phyloP scores from a whole-genome alignment of 257 asterid genomes.

The Plectranthus barbatus region DNA sequence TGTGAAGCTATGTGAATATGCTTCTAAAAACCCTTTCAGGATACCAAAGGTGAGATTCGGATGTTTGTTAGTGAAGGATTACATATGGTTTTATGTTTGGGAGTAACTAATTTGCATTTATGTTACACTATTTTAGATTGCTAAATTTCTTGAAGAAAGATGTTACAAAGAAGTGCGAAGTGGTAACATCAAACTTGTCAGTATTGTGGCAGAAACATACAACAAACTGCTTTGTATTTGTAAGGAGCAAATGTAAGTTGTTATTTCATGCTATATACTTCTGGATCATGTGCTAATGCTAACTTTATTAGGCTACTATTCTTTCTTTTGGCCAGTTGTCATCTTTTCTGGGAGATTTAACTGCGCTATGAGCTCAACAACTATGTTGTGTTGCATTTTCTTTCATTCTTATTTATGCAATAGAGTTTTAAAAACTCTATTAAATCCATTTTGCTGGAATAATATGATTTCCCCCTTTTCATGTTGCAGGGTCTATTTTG shows the following conservation, averaged over 20 bases:
- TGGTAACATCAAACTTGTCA: constrained; percentile 53
- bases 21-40: constrained; percentile 79
- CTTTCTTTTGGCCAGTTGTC: neutral
- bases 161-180: constrained; percentile 81
- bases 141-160: constrained; percentile 85
- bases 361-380: neutral
- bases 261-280: neutral
- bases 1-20: constrained; percentile 86
- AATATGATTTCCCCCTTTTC: constrained; percentile 14
- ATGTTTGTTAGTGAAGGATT: neutral
- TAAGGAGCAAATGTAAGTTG: constrained; percentile 81
- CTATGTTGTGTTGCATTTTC: neutral
- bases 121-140: constrained; percentile 44
- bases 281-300: neutral
- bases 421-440: neutral
- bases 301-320: neutral
- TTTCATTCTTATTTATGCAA: neutral
- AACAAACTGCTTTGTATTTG: constrained; percentile 69
- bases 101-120: constrained; percentile 10
- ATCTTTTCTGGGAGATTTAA: neutral
- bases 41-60: constrained; percentile 65
- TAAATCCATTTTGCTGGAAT: neutral
- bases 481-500: constrained; percentile 77
- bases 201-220: constrained; percentile 60
- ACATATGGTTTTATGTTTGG: neutral